Evolutionary conservation across 805 yeast genomes (phyloP).

Genomic region (Starmerella davenportii): DNA sequence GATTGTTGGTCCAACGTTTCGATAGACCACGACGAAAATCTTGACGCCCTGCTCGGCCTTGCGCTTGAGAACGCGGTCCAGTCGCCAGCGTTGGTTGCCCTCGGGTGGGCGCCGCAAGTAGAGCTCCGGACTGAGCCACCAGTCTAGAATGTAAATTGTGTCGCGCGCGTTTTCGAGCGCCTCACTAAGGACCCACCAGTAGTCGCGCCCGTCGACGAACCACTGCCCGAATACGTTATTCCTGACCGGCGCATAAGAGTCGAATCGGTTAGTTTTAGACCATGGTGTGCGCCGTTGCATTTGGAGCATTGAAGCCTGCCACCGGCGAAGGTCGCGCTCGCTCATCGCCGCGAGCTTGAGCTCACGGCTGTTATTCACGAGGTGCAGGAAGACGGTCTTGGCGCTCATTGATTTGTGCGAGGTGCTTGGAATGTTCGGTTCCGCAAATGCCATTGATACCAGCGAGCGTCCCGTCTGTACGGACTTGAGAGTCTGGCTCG

Average conservation of each 20-base stretch:
- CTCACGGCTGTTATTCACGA: slow-evolving; percentile 28
- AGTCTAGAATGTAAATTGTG: slow-evolving; percentile 84
- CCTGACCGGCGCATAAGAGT: slow-evolving; percentile 84
- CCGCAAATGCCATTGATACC: background rate
- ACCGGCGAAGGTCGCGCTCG: slow-evolving; percentile 64
- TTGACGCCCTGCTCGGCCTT: slow-evolving; percentile 92
- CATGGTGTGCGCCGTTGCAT: slow-evolving; percentile 57
- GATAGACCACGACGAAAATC: slow-evolving; percentile 73
- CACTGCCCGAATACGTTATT: slow-evolving; percentile 77
- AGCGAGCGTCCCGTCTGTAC: background rate
- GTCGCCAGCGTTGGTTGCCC: slow-evolving; percentile 85
- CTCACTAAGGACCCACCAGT: slow-evolving; percentile 87
- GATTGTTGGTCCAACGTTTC: slow-evolving; percentile 86
- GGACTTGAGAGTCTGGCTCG: background rate
- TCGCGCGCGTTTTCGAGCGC: slow-evolving; percentile 89
- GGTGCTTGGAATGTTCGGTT: background rate
- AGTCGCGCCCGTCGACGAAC: slow-evolving; percentile 93
- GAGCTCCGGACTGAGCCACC: slow-evolving; percentile 96
- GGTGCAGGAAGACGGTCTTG: slow-evolving; percentile 17
- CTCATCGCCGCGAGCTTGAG: slow-evolving; percentile 38
- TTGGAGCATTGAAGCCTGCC: slow-evolving; percentile 52
- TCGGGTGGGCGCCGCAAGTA: slow-evolving; percentile 86
- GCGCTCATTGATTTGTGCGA: slow-evolving; percentile 3
- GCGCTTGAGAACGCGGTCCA: slow-evolving; percentile 71
- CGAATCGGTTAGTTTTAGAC: slow-evolving; percentile 60